Evolutionary conservation across 768 basidiomycete species (phyloP).

Genomic region (Collybia mongolica): DNA sequence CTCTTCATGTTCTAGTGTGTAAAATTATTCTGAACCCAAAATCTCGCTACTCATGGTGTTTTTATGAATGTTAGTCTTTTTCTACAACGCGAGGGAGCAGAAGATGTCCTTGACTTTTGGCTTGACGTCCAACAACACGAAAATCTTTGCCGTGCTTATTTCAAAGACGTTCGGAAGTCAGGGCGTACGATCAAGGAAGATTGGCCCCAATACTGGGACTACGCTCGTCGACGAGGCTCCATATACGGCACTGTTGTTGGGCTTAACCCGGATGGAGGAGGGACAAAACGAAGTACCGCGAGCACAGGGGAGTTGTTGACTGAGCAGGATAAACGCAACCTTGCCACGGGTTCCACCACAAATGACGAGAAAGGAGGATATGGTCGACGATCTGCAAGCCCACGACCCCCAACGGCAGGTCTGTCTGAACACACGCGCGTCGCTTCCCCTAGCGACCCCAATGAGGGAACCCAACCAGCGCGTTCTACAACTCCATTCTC

Average conservation of each 20-base stretch:
- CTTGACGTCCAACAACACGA: conserved; percentile 99
- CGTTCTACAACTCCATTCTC: conserved; percentile 83
- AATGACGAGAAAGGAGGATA: conserved; percentile 41
- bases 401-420: conserved; percentile 46
- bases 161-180: conserved; percentile 97
- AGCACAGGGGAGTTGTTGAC: conserved; percentile 73
- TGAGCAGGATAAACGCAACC: conserved; percentile 70
- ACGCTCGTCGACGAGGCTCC: conserved; percentile 87
- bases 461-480: conserved; percentile 38
- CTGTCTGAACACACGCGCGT: conserved; percentile 44
- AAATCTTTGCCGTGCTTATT: conserved; percentile 97
- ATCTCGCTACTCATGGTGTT: conserved; percentile 1
- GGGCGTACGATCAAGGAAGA: conserved; percentile 92
- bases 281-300: conserved; percentile 75
- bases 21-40: conserved; percentile 4
- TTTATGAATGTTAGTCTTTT: conserved; percentile 62
- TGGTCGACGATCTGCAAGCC: conserved; percentile 58
- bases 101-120: conserved; percentile 98
- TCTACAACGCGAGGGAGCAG: conserved; percentile 91
- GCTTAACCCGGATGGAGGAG: conserved; percentile 52
- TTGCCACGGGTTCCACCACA: conserved; percentile 38
- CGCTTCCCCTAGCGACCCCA: conserved; percentile 39
- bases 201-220: conserved; percentile 98
- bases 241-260: conserved; percentile 92
- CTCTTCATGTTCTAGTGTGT: conserved; percentile 99